phyloP scores from a whole-genome alignment of 2,329 filamentous ascomycete species.

The Anisogramma anomala region DNA sequence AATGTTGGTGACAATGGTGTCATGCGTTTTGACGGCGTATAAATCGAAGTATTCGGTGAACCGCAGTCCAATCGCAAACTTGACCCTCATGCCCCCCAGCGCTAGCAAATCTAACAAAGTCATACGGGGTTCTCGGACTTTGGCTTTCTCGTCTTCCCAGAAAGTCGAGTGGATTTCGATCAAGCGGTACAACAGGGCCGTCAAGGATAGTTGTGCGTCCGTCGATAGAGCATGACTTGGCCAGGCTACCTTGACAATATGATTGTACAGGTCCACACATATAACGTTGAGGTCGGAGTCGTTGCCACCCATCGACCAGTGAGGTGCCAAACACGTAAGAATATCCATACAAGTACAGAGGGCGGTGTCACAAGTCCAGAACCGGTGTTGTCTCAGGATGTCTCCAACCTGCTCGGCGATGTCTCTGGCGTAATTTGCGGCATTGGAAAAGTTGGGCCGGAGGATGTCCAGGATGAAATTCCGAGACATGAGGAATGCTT shows the following conservation, averaged over 20 bases:
- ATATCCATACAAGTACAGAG: slow-evolving; percentile 56
- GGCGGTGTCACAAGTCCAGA: slow-evolving; percentile 64
- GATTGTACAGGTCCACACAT: slow-evolving; percentile 66
- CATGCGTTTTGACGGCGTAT: slow-evolving; percentile 73
- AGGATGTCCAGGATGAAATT: slow-evolving; percentile 41
- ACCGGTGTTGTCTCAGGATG: slow-evolving; percentile 45
- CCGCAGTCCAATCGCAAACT: slow-evolving; percentile 59
- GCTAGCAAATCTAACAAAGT: slow-evolving; percentile 39
- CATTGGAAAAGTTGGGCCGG: slow-evolving; percentile 39
- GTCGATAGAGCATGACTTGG: slow-evolving; percentile 59
- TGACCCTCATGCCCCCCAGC: slow-evolving; percentile 55
- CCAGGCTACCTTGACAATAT: slow-evolving; percentile 59
- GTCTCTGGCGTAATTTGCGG: slow-evolving; percentile 32
- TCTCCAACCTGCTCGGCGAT: slow-evolving; percentile 40
- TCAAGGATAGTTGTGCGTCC: slow-evolving; percentile 54
- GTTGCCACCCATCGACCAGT: slow-evolving; percentile 51
- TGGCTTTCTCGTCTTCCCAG: slow-evolving; percentile 36
- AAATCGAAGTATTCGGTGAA: slow-evolving; percentile 67
- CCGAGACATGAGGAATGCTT: slow-evolving; percentile 43
- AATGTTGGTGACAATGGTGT: slow-evolving; percentile 74
- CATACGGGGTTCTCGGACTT: slow-evolving; percentile 24
- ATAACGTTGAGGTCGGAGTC: slow-evolving; percentile 44
- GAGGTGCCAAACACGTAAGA: slow-evolving; percentile 49
- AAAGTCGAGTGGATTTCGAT: slow-evolving; percentile 58
- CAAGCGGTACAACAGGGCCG: slow-evolving; percentile 57